Evolutionary conservation across 805 yeast species (phyloP).

Genomic region (Saturnispora ahearnii): DNA sequence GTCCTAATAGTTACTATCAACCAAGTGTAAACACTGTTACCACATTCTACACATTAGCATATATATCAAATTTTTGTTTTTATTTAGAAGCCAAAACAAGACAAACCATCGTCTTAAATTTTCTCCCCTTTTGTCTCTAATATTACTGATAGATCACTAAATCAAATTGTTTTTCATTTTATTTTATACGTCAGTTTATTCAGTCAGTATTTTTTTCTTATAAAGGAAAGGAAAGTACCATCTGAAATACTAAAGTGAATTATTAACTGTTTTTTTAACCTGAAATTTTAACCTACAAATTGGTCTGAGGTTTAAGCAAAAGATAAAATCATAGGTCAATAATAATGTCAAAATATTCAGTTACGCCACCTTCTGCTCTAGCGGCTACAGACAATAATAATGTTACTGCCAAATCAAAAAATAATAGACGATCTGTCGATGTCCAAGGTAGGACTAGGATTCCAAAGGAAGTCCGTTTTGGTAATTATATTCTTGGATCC

Average conservation of each 20-base stretch:
- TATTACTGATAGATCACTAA: neutral
- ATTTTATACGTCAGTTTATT: neutral
- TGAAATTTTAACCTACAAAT: too few species aligned
- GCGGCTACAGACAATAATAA: neutral
- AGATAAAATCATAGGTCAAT: neutral
- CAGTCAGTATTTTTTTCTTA: neutral
- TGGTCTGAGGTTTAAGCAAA: neutral
- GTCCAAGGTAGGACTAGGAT: conserved; percentile 6
- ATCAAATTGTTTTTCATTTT: neutral
- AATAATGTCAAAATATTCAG: neutral
- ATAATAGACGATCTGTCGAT: conserved; percentile 8
- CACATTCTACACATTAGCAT: too few species aligned
- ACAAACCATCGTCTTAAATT: too few species aligned
- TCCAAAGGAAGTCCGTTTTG: conserved; percentile 72
- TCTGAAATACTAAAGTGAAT: neutral
- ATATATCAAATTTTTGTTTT: too few species aligned
- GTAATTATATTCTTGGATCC: conserved; percentile 82
- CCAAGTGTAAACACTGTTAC: too few species aligned
- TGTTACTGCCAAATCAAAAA: neutral
- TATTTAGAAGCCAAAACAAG: too few species aligned
- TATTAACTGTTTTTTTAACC: neutral
- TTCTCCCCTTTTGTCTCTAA: neutral
- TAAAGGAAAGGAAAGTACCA: neutral
- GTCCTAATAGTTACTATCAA: too few species aligned
- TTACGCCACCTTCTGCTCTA: neutral